phyloP scores from a whole-genome alignment of 164 flowering plant species.

The Tinospora cordifolia region DNA sequence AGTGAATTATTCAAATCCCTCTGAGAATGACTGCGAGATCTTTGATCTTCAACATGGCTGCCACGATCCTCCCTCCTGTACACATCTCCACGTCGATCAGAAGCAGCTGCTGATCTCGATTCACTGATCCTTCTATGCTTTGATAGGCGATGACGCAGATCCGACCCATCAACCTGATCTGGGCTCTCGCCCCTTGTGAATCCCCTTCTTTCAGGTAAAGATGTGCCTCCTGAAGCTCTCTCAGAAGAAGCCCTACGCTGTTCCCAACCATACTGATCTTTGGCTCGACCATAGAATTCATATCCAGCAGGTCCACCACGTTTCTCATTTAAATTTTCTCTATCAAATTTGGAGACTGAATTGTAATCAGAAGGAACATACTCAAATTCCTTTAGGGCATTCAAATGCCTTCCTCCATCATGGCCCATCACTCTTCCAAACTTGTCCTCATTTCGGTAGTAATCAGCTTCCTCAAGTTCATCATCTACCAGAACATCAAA shows the following conservation, averaged over 20 bases:
- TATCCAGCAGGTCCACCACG: conserved; percentile 19
- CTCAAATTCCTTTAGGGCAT: conserved; percentile 34
- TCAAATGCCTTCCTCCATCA: conserved; percentile 40
- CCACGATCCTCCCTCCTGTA: conserved; percentile 27
- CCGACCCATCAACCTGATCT: conserved; percentile 36
- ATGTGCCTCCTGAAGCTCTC: conserved; percentile 23
- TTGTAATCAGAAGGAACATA: conserved; percentile 34
- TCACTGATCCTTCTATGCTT: conserved; percentile 63
- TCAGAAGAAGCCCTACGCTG: conserved; percentile 27
- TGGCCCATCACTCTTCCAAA: conserved; percentile 35
- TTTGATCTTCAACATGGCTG: conserved; percentile 30
- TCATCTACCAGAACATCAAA: conserved; percentile 96
- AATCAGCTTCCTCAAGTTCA: conserved; percentile 52
- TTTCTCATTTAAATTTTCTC: conserved; percentile 33
- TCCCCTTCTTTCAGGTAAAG: conserved; percentile 42
- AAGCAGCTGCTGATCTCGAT: conserved; percentile 47
- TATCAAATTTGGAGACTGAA: conserved; percentile 36
- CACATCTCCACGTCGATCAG: conserved; percentile 26
- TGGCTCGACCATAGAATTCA: conserved; percentile 41
- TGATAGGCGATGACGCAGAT: conserved; percentile 55
- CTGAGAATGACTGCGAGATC: conserved; percentile 24
- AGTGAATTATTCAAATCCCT: conserved; percentile 31
- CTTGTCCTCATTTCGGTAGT: conserved; percentile 53
- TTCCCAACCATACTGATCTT: conserved; percentile 48
- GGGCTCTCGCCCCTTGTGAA: conserved; percentile 35